These are phyloP conservation scores for Fragaria vesca DNA, from an alignment of 306 rosid genomes.

Conservation along the genomic window DNA sequence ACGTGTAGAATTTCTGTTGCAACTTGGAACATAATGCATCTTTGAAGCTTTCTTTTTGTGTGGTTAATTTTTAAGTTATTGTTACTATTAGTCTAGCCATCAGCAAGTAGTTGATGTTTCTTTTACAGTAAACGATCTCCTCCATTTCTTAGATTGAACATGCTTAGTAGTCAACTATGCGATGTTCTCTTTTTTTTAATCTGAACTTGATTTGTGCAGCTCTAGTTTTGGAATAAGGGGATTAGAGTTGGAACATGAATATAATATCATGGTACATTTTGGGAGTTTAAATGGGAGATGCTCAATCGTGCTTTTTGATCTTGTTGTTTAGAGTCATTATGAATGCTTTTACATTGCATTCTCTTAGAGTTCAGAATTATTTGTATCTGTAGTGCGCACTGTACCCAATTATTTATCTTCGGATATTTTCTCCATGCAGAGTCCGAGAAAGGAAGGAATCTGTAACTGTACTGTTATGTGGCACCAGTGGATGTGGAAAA, in stretches of 20 bases:
- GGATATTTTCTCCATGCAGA: conserved; percentile 43
- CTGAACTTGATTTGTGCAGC: not conserved
- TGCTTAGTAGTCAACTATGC: not conserved
- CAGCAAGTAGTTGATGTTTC: not conserved
- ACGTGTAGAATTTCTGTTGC: not conserved
- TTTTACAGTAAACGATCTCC: not conserved
- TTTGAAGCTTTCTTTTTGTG: not conserved
- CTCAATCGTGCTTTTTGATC: not conserved
- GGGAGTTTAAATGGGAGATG: not conserved
- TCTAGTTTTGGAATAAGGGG: not conserved
- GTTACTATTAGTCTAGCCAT: not conserved
- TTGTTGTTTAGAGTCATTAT: not conserved
- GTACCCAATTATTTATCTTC: conserved; percentile 3
- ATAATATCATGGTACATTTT: not conserved
- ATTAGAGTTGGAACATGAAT: not conserved
- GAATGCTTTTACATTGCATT: not conserved
- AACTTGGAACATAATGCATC: not conserved
- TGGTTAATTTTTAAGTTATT: not conserved
- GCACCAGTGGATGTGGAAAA: conserved; percentile 99
- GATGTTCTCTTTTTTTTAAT: not conserved
- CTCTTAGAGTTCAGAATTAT: not conserved
- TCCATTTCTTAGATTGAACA: not conserved
- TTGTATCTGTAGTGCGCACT: not conserved
- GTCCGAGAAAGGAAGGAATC: conserved; percentile 92
- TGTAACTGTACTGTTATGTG: conserved; percentile 82